Evolutionary conservation across 129 eudicot genomes (phyloP), one percentile per base, ranked within the genome.

Genomic region (Arctium minus): DNA sequence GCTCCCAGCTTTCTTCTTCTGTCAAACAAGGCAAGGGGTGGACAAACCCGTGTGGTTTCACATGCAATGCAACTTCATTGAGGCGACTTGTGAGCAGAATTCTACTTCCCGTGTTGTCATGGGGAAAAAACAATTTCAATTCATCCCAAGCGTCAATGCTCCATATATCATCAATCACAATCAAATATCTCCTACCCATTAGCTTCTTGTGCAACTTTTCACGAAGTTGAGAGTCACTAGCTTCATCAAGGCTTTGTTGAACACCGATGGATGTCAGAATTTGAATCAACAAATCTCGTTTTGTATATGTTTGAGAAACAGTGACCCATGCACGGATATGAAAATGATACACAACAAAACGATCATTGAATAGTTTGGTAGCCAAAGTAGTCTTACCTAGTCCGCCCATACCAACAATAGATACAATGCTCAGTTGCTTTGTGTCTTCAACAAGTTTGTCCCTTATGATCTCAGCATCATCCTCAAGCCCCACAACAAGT

Each of bases 111-210:
- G 8, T 79, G 32, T 76, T 60, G 56, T 83, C 67, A 79, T 82
- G 3, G 0, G 85, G 80, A 62, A 88, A 82, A 32, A 48, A 76
- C 5, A 7, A 0, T 78, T 65, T 82, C 5, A 85, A 3, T 8
- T 76, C 72, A 60, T 85, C 69, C 87, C 85, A 88, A 2, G 80
- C 82, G 15, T 75, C 77, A 0, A 10, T 85, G 32, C 32, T 33
- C 88, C 89, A 88, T 0, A 88, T 36, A 64, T 88, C 91, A 85
- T 88, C 91, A n/a, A 82, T 74, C 17, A 85, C 84, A 12, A 88
- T 82, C 67, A 88, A 62, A 75, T 88, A 88, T 72, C 80, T 88
- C 70, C 44, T 32, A 22, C 76, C 80, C 48, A 12, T 39, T 69
- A 88, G 39, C 0, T 10, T 6, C 8, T 40, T 17, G 80, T 74